Conservation (phyloP, 768 basidiomycete species). For the Suillus occidentalis region DNA sequence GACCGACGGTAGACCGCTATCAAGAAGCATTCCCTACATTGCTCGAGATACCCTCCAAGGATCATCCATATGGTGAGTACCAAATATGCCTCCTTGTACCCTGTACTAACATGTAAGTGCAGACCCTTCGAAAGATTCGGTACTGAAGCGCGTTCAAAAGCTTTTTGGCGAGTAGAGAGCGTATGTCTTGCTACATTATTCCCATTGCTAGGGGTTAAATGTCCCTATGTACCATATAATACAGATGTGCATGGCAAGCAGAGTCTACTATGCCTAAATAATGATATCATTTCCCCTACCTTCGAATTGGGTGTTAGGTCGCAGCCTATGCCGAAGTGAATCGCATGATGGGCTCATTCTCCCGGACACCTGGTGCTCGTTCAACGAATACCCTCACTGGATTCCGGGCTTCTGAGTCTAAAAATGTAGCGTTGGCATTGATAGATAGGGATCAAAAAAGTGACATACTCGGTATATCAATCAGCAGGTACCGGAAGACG, state of each 20-base stretch:
- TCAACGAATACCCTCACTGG: constrained; percentile 72
- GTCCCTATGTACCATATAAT: constrained; percentile 22
- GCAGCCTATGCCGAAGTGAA: constrained; percentile 47
- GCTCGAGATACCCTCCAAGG: constrained; percentile 97
- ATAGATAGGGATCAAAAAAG: constrained; percentile 19
- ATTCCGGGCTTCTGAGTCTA: constrained; percentile 63
- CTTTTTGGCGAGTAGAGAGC: constrained; percentile 82
- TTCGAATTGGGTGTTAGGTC: constrained; percentile 4
- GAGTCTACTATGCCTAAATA: constrained; percentile 15
- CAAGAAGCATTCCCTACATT: constrained; percentile 95
- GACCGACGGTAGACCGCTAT: constrained; percentile 93
- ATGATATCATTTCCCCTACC: not conserved
- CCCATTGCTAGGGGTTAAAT: constrained; percentile 20
- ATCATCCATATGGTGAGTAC: constrained; percentile 90
- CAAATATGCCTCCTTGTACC: constrained; percentile 4
- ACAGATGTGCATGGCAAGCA: constrained; percentile 20
- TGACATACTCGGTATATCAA: constrained; percentile 76
- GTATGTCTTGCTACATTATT: constrained; percentile 1
- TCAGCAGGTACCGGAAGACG: constrained; percentile 71
- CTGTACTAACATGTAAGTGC: constrained; percentile 7
- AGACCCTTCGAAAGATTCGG: constrained; percentile 96
- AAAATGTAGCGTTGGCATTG: constrained; percentile 11
- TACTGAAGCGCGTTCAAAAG: constrained; percentile 96
- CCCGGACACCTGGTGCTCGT: constrained; percentile 60
- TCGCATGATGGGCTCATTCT: constrained; percentile 70